Conservation (phyloP, 2,329 filamentous ascomycete genomes). For the Tolypocladium guangdongense region DNA sequence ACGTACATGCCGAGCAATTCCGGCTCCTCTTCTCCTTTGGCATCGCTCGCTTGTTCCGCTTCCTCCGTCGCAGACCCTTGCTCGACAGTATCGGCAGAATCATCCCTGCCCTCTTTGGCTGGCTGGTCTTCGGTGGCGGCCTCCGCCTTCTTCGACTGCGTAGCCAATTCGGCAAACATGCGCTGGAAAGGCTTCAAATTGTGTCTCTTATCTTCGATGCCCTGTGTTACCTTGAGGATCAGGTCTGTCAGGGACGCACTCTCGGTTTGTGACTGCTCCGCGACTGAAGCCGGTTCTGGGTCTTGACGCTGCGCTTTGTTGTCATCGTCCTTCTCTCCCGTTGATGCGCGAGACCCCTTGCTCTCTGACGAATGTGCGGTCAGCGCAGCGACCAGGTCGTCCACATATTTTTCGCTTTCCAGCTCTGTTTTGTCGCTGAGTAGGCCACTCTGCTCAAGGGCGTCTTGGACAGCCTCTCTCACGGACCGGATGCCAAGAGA, state of each 20-base stretch:
- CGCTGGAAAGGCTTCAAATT: slow-evolving; percentile 39
- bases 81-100: neutral
- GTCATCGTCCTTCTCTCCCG: slow-evolving; percentile 7
- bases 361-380: slow-evolving; percentile 20
- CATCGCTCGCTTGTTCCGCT: neutral
- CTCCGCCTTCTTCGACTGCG: slow-evolving; percentile 18
- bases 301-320: neutral
- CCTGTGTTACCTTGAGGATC: slow-evolving; percentile 38
- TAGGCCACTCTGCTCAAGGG: slow-evolving; percentile 43
- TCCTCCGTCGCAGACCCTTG: neutral
- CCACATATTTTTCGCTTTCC: slow-evolving; percentile 37
- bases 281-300: neutral
- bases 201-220: slow-evolving; percentile 27
- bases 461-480: slow-evolving; percentile 42
- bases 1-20: slow-evolving; percentile 53
- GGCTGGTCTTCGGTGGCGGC: neutral
- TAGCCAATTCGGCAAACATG: slow-evolving; percentile 38
- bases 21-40: neutral
- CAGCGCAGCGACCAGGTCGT: slow-evolving; percentile 38
- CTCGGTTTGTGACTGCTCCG: slow-evolving; percentile 4
- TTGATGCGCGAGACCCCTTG: slow-evolving; percentile 10
- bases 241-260: slow-evolving; percentile 31
- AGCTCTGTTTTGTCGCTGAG: slow-evolving; percentile 31
- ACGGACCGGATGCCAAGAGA: slow-evolving; percentile 40
- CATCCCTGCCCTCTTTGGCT: neutral